Conservation (phyloP, 148 eudicot genomes). For the Beta vulgaris region DNA sequence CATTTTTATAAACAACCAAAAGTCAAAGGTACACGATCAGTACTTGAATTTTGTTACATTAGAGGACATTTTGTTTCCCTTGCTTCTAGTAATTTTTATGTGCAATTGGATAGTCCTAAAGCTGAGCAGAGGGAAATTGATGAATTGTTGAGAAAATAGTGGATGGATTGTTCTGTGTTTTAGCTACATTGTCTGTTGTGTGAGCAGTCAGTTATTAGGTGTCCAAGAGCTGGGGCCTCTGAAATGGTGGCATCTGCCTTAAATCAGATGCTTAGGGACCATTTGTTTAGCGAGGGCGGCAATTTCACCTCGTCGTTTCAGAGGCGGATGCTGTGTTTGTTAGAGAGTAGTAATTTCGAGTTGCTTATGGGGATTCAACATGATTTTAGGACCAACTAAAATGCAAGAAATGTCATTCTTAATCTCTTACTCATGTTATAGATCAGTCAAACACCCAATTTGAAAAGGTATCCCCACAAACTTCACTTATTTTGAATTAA, state of each 20-base stretch:
- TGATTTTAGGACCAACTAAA: constrained; percentile 97
- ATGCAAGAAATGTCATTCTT: too few relatives aligned
- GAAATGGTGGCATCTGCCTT: constrained; percentile 88
- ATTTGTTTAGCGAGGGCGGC: constrained; percentile 85
- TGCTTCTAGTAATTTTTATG: constrained; percentile 66
- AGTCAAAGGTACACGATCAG: constrained; percentile 90
- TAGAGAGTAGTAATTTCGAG: constrained; percentile 90
- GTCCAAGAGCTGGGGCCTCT: constrained; percentile 92
- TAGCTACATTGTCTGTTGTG: constrained; percentile 85
- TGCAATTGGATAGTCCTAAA: constrained; percentile 81
- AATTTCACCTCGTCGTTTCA: constrained; percentile 63
- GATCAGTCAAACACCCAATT: too few relatives aligned
- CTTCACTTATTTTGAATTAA: too few relatives aligned
- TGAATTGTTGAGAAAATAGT: constrained; percentile 68
- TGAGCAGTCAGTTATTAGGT: constrained; percentile 79
- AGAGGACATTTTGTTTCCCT: constrained; percentile 83
- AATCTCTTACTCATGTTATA: too few relatives aligned
- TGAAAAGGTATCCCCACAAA: too few relatives aligned
- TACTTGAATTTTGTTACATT: constrained; percentile 85
- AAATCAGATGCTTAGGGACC: constrained; percentile 88
- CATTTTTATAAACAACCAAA: too few relatives aligned
- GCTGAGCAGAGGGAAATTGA: constrained; percentile 84
- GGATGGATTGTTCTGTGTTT: constrained; percentile 79
- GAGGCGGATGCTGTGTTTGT: constrained; percentile 82
- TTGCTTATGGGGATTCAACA: constrained; percentile 79